Evolutionary conservation across 176 grass and related monocot genomes (phyloP), one percentile per base, ranked within the genome.

Genomic region (Saccharum spontaneum): DNA sequence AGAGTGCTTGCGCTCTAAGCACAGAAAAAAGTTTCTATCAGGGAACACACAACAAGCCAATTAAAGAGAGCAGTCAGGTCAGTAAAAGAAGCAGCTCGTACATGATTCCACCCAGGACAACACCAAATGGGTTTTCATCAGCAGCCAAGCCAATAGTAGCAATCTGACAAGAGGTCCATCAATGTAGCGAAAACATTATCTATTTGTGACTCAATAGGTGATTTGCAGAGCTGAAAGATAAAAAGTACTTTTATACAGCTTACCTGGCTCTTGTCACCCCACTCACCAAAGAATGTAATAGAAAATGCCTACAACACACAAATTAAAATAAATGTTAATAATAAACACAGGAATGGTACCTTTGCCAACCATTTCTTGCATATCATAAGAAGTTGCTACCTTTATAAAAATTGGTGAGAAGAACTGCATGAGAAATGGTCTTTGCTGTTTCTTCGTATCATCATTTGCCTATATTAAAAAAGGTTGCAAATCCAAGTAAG

Each of bases 261-360:
- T 94, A 97, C 97, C 94, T 99, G 97, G 71, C 97, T 99, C 77
- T 94, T 99, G 80, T 99, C 97, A 89, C 97, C 97, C 97, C 97
- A 99, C 57, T 99, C 97, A 9, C 97, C 97, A 83, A 99, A 97
- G 88, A 99, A 99, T 28, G 91, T 99, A 68, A 99, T 94, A 63
- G 94, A 99, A 91, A 99, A 99, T 80, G 97, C 94, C 97, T 99
- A 79, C 54, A 87, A 6, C 67, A 87, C 6, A 79, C 16, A 76
- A 80, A 77, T 76, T 30, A 81, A 79, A 55, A 26, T 8, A 37
- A 36, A 80, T 31, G 76, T 81, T 18, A 88, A 71, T 12, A 69
- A 81, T 36, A 87, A 84, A 46, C 40, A 81, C 9, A 57, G 34
- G 70, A 20, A 71, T 31, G n/a, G 4, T 46, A 79, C 11, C 12